phyloP scores from a whole-genome alignment of 148 eudicot genomes.

The Suaeda aralocaspica region DNA sequence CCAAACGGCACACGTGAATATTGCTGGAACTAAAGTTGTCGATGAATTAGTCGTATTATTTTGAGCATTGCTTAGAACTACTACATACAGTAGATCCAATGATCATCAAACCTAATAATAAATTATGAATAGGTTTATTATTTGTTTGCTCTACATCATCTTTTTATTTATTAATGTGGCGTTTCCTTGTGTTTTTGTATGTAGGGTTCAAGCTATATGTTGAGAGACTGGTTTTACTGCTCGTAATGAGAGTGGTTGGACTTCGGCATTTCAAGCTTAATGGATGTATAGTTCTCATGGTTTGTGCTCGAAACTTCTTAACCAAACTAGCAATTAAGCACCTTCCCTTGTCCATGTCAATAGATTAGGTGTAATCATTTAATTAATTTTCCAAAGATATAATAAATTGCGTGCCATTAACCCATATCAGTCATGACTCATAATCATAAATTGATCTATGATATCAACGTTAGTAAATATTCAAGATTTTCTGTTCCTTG shows the following conservation, averaged over 20 bases:
- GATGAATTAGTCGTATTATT: conserved; percentile 18
- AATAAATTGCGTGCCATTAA: no score
- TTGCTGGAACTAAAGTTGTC: conserved; percentile 59
- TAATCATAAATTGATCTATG: no score
- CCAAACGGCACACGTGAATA: conserved; percentile 94
- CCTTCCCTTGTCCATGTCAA: no score
- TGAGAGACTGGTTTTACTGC: conserved; percentile 22
- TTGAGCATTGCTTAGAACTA: conserved; percentile 40
- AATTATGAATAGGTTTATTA: background rate
- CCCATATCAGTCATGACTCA: no score
- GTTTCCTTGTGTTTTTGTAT: background rate
- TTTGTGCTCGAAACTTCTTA: conserved; percentile 2
- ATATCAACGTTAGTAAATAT: no score
- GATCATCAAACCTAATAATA: conserved; percentile 17
- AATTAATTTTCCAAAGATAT: no score
- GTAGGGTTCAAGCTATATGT: background rate
- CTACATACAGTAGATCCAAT: conserved; percentile 10
- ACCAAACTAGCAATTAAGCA: conserved; percentile 11
- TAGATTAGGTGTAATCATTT: no score
- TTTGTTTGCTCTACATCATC: background rate
- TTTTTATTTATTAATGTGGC: background rate
- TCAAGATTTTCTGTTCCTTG: no score
- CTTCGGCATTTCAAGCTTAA: conserved; percentile 12
- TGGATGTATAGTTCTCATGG: background rate
- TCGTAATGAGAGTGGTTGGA: conserved; percentile 16